These are phyloP conservation scores for Chlorencoelia australis DNA, from an alignment of 2,329 filamentous ascomycete genomes.

Conservation along the genomic window DNA sequence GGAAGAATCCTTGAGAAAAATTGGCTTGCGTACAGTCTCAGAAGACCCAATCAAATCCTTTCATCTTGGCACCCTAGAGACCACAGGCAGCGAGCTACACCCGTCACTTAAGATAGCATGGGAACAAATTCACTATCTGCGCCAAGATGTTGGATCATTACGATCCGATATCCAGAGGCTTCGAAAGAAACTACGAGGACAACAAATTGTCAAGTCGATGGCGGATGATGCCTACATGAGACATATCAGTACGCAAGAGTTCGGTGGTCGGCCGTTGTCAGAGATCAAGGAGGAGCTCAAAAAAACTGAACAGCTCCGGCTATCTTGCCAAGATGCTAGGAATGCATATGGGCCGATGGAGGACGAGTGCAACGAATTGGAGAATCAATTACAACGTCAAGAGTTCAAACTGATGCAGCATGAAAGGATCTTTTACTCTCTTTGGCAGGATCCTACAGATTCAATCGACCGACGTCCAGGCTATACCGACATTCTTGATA, in stretches of 20 bases:
- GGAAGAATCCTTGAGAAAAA: too few species aligned
- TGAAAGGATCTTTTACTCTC: slow-evolving; percentile 9
- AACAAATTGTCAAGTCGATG: slow-evolving; percentile 4
- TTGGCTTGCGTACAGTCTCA: too few species aligned
- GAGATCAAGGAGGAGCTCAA: too few species aligned
- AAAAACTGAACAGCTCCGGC: too few species aligned
- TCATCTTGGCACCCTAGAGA: too few species aligned
- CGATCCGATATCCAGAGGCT: slow-evolving; percentile 7
- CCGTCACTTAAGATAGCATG: neutral
- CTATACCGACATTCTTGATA: too few species aligned
- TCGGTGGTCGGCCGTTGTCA: too few species aligned
- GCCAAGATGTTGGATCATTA: neutral
- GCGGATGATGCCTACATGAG: slow-evolving; percentile 11
- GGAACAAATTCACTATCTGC: slow-evolving; percentile 3
- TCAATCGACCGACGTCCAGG: neutral
- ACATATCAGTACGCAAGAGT: neutral
- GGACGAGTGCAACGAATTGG: slow-evolving; percentile 15
- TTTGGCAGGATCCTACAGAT: neutral
- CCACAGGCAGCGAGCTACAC: too few species aligned
- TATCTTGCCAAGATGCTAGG: slow-evolving; percentile 8
- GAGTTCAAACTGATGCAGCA: slow-evolving; percentile 8
- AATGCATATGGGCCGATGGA: slow-evolving; percentile 17
- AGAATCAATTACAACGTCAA: slow-evolving; percentile 9
- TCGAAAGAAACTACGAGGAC: slow-evolving; percentile 1
- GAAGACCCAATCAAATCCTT: too few species aligned